phyloP scores from a whole-genome alignment of 331 rosid species.

The Phaseolus coccineus region DNA sequence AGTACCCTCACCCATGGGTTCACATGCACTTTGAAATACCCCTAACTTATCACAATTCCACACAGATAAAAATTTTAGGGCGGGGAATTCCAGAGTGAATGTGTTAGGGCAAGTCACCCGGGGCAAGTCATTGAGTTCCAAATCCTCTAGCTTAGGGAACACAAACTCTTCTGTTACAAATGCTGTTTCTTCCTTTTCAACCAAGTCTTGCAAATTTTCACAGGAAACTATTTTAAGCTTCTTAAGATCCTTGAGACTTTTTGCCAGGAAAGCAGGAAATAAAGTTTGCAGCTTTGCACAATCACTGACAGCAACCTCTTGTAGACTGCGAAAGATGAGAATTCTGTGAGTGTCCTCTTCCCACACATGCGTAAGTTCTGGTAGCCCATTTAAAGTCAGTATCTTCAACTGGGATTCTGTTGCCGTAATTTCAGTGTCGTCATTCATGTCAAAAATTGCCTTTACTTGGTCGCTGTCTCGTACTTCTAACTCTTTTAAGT shows the following conservation, averaged over 20 bases:
- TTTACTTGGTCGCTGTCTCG: no score
- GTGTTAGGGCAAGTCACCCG: neutral
- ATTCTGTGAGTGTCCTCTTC: neutral
- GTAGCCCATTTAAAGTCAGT: neutral
- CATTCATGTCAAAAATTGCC: conserved; percentile 2
- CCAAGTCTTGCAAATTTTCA: neutral
- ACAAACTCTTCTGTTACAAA: neutral
- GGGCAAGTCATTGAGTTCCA: neutral
- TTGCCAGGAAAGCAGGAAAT: neutral
- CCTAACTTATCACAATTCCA: neutral
- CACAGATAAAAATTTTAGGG: neutral
- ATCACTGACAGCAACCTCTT: neutral
- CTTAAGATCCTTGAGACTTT: neutral
- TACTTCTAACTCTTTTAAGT: neutral
- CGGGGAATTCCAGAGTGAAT: neutral
- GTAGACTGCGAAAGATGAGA: neutral
- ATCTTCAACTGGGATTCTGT: neutral
- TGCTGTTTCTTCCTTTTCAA: neutral
- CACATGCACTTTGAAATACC: neutral
- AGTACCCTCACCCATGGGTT: neutral
- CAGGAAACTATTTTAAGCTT: neutral
- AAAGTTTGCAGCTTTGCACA: neutral
- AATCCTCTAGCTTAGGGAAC: neutral
- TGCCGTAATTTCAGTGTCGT: neutral
- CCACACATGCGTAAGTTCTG: neutral